Evolutionary conservation across 768 basidiomycete species (phyloP), one percentile per base, ranked within the genome.

Genomic region (Termitomyces bulborhizus): DNA sequence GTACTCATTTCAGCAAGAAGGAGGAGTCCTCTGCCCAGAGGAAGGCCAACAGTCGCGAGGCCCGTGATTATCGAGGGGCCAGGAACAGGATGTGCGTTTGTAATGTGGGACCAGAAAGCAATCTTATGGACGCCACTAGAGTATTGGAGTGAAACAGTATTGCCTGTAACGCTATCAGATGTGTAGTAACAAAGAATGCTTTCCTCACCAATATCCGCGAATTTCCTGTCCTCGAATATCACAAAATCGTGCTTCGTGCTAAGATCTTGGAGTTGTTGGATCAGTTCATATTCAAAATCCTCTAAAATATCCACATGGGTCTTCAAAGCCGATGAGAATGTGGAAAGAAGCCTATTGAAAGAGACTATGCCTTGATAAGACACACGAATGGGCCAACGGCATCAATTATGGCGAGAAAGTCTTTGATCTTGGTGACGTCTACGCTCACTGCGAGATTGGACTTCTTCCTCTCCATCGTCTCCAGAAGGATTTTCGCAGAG

Each of bases 201-300:
- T 5, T 21, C 7, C 80, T 63, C 59, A 94, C 96, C 96, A 51
- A 99, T 98, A 70, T 99, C 97, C 4, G 97, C 96, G 64, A 99
- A 99, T 71, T 99, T 99, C 60, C 97, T 79, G 74, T 99, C 97
- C 73, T 98, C 97, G 63, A 98, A 99, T 63, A 98, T 94, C 51
- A 96, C 69, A 73, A 98, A 99, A 65, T 97, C 92, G 59, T 97
- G 84, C 67, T 89, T 86, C 45, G 71, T 65, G 65, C 87, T 85
- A 6, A 98, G 81, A 36, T 76, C 75, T 57, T 83, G 78, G 41
- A 99, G 76, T 43, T 78, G 76, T 41, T 82, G 74, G 54, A 95
- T 82, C 45, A 98, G 71, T 6, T 78, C 79, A 9, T 73, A 69
- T 44, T 93, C 83, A 68, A 93, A 98, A 72, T 98, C 94, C 62